These are phyloP conservation scores for Xerocomus potaroensis DNA, from an alignment of 768 basidiomycete species.

Conservation along the genomic window DNA sequence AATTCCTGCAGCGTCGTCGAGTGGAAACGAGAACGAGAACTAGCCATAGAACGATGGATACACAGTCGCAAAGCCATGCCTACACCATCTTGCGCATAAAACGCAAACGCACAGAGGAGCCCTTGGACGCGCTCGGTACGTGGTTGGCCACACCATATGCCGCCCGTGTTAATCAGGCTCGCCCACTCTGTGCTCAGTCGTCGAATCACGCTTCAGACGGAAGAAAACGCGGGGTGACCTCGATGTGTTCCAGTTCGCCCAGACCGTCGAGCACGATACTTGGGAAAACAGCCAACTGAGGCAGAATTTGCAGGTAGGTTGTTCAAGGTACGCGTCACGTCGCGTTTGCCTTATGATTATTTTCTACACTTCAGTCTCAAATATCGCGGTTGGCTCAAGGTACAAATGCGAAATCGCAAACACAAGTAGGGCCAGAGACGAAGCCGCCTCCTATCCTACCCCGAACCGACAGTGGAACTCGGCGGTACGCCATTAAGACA, in stretches of 20 bases:
- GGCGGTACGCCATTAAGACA: conserved; percentile 48
- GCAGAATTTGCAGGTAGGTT: conserved; percentile 58
- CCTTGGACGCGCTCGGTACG: conserved; percentile 75
- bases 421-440: conserved; percentile 15
- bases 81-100: conserved; percentile 81
- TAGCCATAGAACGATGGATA: conserved; percentile 17
- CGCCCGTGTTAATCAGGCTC: conserved; percentile 10
- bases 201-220: conserved; percentile 55
- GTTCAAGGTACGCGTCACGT: neutral
- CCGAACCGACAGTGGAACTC: conserved; percentile 35
- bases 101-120: conserved; percentile 77
- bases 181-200: conserved; percentile 38
- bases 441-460: conserved; percentile 9
- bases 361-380: conserved; percentile 40
- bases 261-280: conserved; percentile 65
- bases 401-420: conserved; percentile 18
- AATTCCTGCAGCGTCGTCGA: neutral
- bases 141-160: conserved; percentile 11
- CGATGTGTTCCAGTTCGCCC: conserved; percentile 76
- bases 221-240: conserved; percentile 56
- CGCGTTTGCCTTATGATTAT: neutral
- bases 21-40: neutral
- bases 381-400: conserved; percentile 51
- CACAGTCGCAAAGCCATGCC: conserved; percentile 31
- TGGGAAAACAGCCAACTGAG: conserved; percentile 61